phyloP scores from a whole-genome alignment of 73 alveolate genomes.

The Effrenium voratum region DNA sequence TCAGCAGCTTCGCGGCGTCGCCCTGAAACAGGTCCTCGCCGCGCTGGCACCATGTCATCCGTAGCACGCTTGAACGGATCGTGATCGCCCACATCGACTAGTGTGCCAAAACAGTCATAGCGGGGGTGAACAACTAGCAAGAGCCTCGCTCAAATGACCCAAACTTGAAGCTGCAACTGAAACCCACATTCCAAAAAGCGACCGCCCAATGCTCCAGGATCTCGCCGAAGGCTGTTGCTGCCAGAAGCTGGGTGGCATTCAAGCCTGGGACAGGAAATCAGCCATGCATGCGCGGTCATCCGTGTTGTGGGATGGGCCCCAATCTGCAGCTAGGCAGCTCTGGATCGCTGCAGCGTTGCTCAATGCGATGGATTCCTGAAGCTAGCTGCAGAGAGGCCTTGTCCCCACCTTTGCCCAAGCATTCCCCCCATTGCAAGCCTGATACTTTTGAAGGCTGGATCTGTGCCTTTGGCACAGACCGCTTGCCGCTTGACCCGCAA shows the following conservation, averaged over 20 bases:
- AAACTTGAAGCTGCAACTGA: neutral
- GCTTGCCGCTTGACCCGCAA: no score
- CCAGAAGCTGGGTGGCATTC: conserved; percentile 46
- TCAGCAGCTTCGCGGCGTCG: conserved; percentile 68
- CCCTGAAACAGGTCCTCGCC: conserved; percentile 63
- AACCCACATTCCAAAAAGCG: neutral
- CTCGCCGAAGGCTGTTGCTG: conserved; percentile 29
- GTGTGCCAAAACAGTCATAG: no score
- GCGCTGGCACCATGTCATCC: neutral
- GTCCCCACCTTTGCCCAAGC: no score
- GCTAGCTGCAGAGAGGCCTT: neutral
- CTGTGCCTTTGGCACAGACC: no score
- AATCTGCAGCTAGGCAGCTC: neutral
- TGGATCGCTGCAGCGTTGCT: conserved; percentile 41
- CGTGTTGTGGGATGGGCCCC: neutral
- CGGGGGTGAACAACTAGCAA: neutral
- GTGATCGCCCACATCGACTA: no score
- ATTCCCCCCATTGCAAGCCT: no score
- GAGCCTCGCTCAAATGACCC: neutral
- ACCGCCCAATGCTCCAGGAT: neutral
- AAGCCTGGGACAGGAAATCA: neutral
- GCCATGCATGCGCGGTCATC: neutral
- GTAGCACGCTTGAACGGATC: no score
- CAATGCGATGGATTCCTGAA: conserved; percentile 29
- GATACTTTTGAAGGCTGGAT: no score